These are phyloP conservation scores for Podila minutissima DNA, from an alignment of 192 early-diverging fungal species.

Conservation along the genomic window DNA sequence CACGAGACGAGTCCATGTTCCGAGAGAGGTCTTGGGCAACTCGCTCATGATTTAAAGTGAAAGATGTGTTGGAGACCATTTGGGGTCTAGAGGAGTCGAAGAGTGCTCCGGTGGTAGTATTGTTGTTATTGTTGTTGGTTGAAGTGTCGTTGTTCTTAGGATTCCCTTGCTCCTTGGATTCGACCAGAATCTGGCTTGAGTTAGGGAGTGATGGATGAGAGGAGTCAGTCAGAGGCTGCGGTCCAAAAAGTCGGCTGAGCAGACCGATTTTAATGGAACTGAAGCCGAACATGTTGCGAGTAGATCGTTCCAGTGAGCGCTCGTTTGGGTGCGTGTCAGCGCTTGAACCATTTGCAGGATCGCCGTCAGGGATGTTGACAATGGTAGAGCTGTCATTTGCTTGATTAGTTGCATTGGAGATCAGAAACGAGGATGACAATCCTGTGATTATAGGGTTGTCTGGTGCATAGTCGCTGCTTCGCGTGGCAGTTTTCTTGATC, in stretches of 20 bases:
- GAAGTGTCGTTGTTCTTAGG: neutral
- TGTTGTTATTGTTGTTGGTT: neutral
- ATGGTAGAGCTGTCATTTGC: neutral
- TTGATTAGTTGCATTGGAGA: neutral
- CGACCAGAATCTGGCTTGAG: neutral
- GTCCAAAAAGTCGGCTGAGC: constrained; percentile 34
- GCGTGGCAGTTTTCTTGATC: constrained; percentile 9
- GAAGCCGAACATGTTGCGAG: constrained; percentile 4
- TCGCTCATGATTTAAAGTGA: neutral
- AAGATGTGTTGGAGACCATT: neutral
- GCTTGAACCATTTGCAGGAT: neutral
- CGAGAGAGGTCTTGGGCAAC: constrained; percentile 1
- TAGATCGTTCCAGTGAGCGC: no score
- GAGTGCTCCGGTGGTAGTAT: neutral
- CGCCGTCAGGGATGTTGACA: neutral
- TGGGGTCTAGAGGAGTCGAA: neutral
- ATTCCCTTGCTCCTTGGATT: neutral
- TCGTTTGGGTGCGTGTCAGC: neutral
- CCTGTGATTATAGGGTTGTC: neutral
- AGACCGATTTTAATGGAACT: constrained; percentile 16
- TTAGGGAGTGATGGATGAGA: neutral
- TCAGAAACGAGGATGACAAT: no score
- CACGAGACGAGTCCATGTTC: constrained; percentile 7
- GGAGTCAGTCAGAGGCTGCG: neutral
- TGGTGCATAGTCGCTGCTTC: neutral